phyloP scores from a whole-genome alignment of 169 alveolate species.

The Plasmodium falciparum region DNA sequence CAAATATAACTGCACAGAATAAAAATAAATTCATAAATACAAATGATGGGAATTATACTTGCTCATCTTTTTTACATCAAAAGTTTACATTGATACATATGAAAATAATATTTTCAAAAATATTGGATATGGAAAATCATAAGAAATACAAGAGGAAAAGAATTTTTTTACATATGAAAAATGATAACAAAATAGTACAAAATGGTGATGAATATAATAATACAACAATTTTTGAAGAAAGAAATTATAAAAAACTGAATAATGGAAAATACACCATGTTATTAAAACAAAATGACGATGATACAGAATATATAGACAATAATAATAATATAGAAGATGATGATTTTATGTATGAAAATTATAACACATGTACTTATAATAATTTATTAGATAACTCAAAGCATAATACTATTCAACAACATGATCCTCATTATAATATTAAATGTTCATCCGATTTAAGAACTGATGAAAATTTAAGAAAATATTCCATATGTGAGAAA shows the following conservation, averaged over 20 bases:
- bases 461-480: neutral
- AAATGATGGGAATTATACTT: constrained; percentile 12
- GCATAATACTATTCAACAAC: no score
- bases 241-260: no score
- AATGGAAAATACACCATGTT: neutral
- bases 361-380: neutral
- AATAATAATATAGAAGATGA: neutral
- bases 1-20: neutral
- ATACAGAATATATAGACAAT: neutral
- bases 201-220: neutral
- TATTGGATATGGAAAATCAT: constrained; percentile 1
- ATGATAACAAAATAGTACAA: neutral
- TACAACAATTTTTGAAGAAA: no score
- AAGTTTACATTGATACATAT: constrained; percentile 56
- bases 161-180: neutral
- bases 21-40: constrained; percentile 1
- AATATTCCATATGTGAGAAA: constrained; percentile 11
- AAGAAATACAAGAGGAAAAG: neutral
- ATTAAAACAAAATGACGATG: neutral
- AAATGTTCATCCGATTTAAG: no score
- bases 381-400: no score
- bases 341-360: neutral
- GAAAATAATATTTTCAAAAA: constrained; percentile 41
- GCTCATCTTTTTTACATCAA: constrained; percentile 62
- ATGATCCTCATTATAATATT: no score